Conservation (phyloP, 768 basidiomycete genomes). For the Suillus cothurnatus region DNA sequence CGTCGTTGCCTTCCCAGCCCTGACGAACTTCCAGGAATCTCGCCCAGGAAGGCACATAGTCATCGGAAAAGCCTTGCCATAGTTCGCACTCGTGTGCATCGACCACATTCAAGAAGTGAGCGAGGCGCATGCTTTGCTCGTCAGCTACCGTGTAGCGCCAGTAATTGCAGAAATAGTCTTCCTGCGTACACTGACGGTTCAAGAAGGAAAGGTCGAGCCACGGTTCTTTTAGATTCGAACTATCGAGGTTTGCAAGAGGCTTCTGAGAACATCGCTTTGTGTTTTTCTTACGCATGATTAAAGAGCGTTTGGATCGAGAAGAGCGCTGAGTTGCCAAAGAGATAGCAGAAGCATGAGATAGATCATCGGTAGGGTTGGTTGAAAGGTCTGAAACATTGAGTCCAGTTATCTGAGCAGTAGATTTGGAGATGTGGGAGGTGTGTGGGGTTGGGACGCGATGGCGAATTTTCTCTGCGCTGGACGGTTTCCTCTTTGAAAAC, state of each 20-base stretch:
- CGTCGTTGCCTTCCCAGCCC: neutral
- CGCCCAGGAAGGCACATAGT: slow-evolving; percentile 1
- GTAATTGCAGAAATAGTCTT: neutral
- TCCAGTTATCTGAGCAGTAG: neutral
- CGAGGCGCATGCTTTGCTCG: neutral
- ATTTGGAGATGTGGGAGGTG: neutral
- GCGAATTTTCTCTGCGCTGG: neutral
- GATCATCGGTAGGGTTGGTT: neutral
- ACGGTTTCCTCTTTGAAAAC: neutral
- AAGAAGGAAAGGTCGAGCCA: slow-evolving; percentile 6
- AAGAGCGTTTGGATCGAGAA: neutral
- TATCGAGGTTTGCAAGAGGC: neutral
- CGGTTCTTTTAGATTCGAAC: neutral
- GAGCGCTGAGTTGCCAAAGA: neutral
- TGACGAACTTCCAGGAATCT: neutral
- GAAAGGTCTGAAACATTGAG: neutral
- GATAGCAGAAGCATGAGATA: neutral
- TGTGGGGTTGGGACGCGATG: neutral
- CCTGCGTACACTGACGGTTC: neutral
- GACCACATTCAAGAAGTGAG: neutral
- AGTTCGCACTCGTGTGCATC: neutral
- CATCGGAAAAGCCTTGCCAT: neutral
- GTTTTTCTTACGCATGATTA: neutral
- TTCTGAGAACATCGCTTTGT: neutral
- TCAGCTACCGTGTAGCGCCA: neutral